These are phyloP conservation scores for Metschnikowia gelsemii DNA, from an alignment of 805 yeast genomes.

Conservation along the genomic window DNA sequence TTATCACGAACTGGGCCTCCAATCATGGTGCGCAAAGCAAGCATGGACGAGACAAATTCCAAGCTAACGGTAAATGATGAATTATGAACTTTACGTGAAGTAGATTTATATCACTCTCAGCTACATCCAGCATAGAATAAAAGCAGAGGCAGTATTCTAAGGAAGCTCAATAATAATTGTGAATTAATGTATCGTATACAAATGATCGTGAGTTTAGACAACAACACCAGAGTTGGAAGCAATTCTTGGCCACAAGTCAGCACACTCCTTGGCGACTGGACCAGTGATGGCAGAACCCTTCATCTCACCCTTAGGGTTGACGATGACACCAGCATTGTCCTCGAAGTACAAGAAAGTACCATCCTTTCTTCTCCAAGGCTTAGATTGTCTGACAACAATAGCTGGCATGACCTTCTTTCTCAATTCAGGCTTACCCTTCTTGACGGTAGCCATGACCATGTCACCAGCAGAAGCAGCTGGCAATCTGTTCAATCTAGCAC, in stretches of 20 bases:
- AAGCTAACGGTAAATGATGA: slow-evolving; percentile 12
- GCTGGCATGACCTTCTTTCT: slow-evolving; percentile 99
- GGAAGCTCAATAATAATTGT: slow-evolving; percentile 9
- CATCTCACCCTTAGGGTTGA: slow-evolving; percentile 99
- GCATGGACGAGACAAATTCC: slow-evolving; percentile 10
- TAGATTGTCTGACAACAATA: slow-evolving; percentile 97
- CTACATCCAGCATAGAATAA: too few relatives aligned
- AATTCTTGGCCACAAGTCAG: slow-evolving; percentile 99
- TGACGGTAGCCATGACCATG: slow-evolving; percentile 98
- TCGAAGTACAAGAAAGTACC: slow-evolving; percentile 99
- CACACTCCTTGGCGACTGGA: slow-evolving; percentile 99
- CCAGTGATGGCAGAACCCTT: slow-evolving; percentile 99
- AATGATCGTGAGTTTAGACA: slow-evolving; percentile 57
- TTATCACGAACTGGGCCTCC: not conserved
- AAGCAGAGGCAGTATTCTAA: too few relatives aligned
- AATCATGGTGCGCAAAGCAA: slow-evolving; percentile 4
- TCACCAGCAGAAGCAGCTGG: slow-evolving; percentile 99
- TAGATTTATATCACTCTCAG: too few relatives aligned
- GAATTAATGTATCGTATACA: slow-evolving; percentile 24
- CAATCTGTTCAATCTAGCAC: slow-evolving; percentile 99
- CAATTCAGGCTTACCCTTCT: slow-evolving; percentile 99
- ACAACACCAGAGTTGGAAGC: slow-evolving; percentile 99
- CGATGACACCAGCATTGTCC: slow-evolving; percentile 99
- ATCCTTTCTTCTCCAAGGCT: slow-evolving; percentile 99
- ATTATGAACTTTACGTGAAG: not conserved